phyloP scores from a whole-genome alignment of 148 eudicot genomes.

The Simmondsia chinensis region DNA sequence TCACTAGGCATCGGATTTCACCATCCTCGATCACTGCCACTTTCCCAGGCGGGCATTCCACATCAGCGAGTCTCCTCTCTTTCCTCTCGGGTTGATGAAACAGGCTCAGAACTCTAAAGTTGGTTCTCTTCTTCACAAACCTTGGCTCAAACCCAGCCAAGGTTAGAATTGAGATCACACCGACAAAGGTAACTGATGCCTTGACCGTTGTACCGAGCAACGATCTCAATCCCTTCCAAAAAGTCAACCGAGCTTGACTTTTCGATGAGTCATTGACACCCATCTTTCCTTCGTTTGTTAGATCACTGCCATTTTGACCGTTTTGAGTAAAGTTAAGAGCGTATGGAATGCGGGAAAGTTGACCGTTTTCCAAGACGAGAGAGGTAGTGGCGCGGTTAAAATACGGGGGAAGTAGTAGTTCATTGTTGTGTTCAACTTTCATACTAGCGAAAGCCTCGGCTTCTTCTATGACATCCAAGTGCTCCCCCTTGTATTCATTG shows the following conservation, averaged over 20 bases:
- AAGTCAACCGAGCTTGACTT: constrained; percentile 11
- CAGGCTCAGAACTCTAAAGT: constrained; percentile 25
- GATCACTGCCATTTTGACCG: constrained; percentile 19
- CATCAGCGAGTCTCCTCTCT: constrained; percentile 15
- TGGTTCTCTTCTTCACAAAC: constrained; percentile 34
- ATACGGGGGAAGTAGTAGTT: constrained; percentile 75
- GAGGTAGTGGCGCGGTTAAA: constrained; percentile 42
- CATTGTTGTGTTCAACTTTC: constrained; percentile 57
- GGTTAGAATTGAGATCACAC: constrained; percentile 58
- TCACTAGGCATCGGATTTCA: constrained; percentile 68
- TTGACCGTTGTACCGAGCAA: constrained; percentile 51
- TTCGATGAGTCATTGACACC: constrained; percentile 12
- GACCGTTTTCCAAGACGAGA: constrained; percentile 26
- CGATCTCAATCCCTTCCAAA: constrained; percentile 39
- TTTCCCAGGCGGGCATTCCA: constrained; percentile 68
- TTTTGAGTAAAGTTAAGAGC: constrained; percentile 37
- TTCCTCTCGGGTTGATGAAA: constrained; percentile 17
- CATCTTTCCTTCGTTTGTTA: background rate
- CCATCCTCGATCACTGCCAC: constrained; percentile 65
- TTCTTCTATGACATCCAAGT: constrained; percentile 66
- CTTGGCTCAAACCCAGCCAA: constrained; percentile 82
- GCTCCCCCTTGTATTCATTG: constrained; percentile 65
- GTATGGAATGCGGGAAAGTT: constrained; percentile 24
- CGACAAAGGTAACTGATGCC: constrained; percentile 59
- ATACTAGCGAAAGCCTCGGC: constrained; percentile 76